Base-by-base conservation (phyloP, 805 yeast genomes). In the Ogataea philodendri region DNA sequence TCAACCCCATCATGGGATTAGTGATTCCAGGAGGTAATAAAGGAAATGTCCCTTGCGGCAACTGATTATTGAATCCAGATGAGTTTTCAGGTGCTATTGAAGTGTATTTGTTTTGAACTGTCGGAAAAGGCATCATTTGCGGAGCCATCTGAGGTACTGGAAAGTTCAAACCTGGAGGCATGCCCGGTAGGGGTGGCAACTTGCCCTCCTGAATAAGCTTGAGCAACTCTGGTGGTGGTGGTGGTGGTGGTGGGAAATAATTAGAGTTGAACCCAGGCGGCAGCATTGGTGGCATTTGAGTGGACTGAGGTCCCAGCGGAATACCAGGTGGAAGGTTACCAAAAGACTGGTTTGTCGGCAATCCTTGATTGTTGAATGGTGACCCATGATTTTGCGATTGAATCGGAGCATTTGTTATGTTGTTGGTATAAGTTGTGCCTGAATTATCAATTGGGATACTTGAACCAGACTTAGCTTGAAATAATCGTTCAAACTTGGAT, bases 151-250 rank as follows among this genome's bases (percentile, higher is more conserved):
- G 22, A n/a, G 17, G 16, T 9, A n/a, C 3, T 19, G 37, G 25
- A 11, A 36, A 27, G 17, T 15, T 14, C 13, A 26, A n/a, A 16
- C 30, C 26, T 16, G 46, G 40, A 11, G 32, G 15, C 55, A 52
- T 49, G 6, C 52, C 52, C 7, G 59, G 57, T 11, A 53, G 34
- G 5, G 59, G 59, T 3, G 59, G 58, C 35, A 54, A 33, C 20
- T 50, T 54, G 2, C 59, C 59, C 29, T 54, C 57, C 14, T 41
- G 42, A 9, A 54, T 53, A 22, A 54, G 27, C 19, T 52, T 55
- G 11, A 53, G 37, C 11, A 54, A 38, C 30, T 53, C 57, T 1
- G 58, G 57, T 3, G 60, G 60, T 1, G 59, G 57, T 2, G 61
- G 59, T 3, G 54, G 54, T 9, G 48, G 33, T 18, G 42, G 42